phyloP scores from a whole-genome alignment of 345 rosid species.

The Corchorus capsularis region DNA sequence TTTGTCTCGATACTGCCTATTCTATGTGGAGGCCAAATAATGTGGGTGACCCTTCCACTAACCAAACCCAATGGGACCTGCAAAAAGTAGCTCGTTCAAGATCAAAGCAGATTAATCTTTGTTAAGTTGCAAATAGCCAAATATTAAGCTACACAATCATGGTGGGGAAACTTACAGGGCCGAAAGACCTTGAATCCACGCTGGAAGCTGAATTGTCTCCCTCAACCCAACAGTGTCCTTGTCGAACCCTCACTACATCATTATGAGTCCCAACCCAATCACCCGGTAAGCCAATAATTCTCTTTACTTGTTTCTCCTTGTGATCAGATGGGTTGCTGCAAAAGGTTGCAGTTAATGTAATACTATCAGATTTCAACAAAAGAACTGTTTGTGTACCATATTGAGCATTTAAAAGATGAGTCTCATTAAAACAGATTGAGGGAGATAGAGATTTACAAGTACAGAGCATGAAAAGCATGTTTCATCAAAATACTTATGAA shows the following conservation, averaged over 20 bases:
- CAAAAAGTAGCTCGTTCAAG: slow-evolving; percentile 16
- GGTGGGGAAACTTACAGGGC: slow-evolving; percentile 64
- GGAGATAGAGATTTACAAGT: not conserved
- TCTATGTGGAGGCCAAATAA: slow-evolving; percentile 86
- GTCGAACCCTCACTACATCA: slow-evolving; percentile 69
- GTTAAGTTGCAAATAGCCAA: not conserved
- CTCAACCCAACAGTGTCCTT: slow-evolving; percentile 97
- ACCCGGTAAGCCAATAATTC: slow-evolving; percentile 90
- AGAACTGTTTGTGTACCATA: not conserved
- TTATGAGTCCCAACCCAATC: slow-evolving; percentile 65
- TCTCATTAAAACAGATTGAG: not conserved
- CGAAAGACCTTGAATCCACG: slow-evolving; percentile 79
- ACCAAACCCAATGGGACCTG: slow-evolving; percentile 88
- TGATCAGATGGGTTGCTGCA: slow-evolving; percentile 72
- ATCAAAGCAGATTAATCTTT: not conserved
- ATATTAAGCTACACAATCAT: not conserved
- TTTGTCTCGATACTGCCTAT: slow-evolving; percentile 43
- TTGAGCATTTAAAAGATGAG: slow-evolving; percentile 3
- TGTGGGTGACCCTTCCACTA: slow-evolving; percentile 65
- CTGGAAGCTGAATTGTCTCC: slow-evolving; percentile 73
- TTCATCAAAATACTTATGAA: not conserved
- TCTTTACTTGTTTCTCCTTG: slow-evolving; percentile 74
- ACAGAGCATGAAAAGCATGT: slow-evolving; percentile 1
- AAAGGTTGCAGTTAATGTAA: slow-evolving; percentile 20
- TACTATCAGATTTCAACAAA: slow-evolving; percentile 25